phyloP scores from a whole-genome alignment of 257 asterid genomes.

The Solanum habrochaites region DNA sequence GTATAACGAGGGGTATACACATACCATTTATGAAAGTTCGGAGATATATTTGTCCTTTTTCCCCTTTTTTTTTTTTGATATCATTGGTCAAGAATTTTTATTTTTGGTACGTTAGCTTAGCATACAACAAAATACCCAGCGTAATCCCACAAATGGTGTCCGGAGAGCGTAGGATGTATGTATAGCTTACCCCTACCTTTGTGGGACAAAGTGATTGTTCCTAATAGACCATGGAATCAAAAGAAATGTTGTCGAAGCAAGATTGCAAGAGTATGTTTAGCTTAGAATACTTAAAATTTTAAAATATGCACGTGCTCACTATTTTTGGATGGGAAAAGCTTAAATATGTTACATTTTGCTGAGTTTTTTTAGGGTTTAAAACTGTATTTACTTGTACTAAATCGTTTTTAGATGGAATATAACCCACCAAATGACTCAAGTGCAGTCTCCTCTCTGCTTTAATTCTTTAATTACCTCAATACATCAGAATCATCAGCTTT shows the following conservation, averaged over 20 bases:
- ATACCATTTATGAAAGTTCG: too few species aligned
- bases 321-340: background rate
- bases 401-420: background rate
- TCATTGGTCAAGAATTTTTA: background rate
- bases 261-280: background rate
- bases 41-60: too few species aligned
- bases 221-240: background rate
- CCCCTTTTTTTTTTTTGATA: background rate
- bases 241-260: background rate
- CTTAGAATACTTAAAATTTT: background rate
- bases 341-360: background rate
- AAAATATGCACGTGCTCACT: background rate
- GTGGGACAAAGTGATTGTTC: background rate
- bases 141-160: background rate
- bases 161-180: background rate
- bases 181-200: background rate
- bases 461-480: background rate
- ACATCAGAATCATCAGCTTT: background rate
- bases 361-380: background rate
- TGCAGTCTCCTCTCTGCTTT: background rate
- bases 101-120: background rate
- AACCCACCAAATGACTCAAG: background rate
- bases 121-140: background rate
- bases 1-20: too few species aligned
- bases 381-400: background rate